These are phyloP conservation scores for Pluteus cervinus DNA, from an alignment of 768 basidiomycete genomes.

Conservation along the genomic window DNA sequence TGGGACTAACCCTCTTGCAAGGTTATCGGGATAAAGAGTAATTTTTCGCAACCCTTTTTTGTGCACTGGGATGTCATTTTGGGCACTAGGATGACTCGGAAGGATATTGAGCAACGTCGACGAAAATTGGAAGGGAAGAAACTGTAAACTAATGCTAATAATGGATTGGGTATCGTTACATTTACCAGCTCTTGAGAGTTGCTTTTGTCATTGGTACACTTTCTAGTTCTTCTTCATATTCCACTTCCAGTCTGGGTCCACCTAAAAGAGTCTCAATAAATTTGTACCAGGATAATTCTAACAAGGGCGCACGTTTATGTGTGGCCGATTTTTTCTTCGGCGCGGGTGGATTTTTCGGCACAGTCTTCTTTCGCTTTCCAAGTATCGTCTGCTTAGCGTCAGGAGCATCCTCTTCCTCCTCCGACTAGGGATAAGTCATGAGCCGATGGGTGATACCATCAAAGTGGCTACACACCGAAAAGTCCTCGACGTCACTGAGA, in stretches of 20 bases:
- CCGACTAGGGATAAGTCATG: neutral
- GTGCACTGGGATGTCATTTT: slow-evolving; percentile 88
- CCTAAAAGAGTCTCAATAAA: slow-evolving; percentile 27
- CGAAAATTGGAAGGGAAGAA: slow-evolving; percentile 1
- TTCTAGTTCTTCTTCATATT: slow-evolving; percentile 93
- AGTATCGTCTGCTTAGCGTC: slow-evolving; percentile 41
- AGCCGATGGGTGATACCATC: slow-evolving; percentile 22
- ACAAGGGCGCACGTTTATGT: no score
- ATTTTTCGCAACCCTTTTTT: slow-evolving; percentile 95
- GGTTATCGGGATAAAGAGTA: slow-evolving; percentile 87
- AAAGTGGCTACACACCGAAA: slow-evolving; percentile 52
- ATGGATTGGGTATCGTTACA: slow-evolving; percentile 7
- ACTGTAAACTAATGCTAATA: neutral
- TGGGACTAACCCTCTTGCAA: slow-evolving; percentile 16
- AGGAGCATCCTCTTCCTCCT: slow-evolving; percentile 32
- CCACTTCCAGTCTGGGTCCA: slow-evolving; percentile 85
- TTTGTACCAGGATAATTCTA: neutral
- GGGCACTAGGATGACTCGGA: slow-evolving; percentile 77
- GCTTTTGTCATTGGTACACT: slow-evolving; percentile 50
- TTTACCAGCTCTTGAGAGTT: slow-evolving; percentile 47
- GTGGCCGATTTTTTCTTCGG: no score
- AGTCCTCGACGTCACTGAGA: slow-evolving; percentile 66
- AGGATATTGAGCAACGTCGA: slow-evolving; percentile 49
- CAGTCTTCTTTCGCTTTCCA: slow-evolving; percentile 60
- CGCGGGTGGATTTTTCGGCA: slow-evolving; percentile 34